Evolutionary conservation across 2,329 filamentous ascomycete species (phyloP), one percentile per base, ranked within the genome.

Genomic region (Phaeosphaeria sp.): DNA sequence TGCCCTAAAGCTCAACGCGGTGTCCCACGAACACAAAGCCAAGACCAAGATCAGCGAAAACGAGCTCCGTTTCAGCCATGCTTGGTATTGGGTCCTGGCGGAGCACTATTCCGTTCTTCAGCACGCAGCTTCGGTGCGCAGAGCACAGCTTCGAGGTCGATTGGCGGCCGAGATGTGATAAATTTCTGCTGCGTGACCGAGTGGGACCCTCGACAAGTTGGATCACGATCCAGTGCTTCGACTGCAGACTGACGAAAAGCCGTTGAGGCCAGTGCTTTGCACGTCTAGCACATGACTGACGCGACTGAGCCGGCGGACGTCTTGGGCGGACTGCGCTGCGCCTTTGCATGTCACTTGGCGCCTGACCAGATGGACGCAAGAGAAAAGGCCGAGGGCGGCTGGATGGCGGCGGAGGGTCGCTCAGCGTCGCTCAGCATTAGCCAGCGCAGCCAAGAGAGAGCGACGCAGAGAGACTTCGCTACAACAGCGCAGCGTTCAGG

Each of bases 51-150:
- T 67, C 65, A 63, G 55, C 64, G 59, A 53, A 50, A 48, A 54
- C 60, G 49, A 60, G 49, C 36, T 54, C 59, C 18, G 71, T 72
- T 73, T 71, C 71, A 72, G 68, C 64, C 63, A 67, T 52, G 62
- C 65, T 65, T 72, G 60, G 63, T 58, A 54, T 46, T 58, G 46
- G 25, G 36, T 18, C 18, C n/a, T 50, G 36, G 33, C 48, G 33
- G 60, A 59, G 30, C 18, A 50, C 52, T 61, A 60, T 55, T 67
- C 54, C 60, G n/a, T 46, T 20, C 36, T 21, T 51, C 50, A 21
- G 20, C 9, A 3, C 36, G 36, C 15, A 17, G 36, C 36, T 17
- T n/a, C 7, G 17, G 15, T 17, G 18, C 50, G 44, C 49, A 52
- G 39, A 52, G 53, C 58, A 55, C 50, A 57, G 54, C 54, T 41